A percentile compares a stretch with the other conserved stretches of the same genome.
Conservation (phyloP, 2,329 filamentous ascomycete species). For the Phaeomoniella chlamydospora region DNA sequence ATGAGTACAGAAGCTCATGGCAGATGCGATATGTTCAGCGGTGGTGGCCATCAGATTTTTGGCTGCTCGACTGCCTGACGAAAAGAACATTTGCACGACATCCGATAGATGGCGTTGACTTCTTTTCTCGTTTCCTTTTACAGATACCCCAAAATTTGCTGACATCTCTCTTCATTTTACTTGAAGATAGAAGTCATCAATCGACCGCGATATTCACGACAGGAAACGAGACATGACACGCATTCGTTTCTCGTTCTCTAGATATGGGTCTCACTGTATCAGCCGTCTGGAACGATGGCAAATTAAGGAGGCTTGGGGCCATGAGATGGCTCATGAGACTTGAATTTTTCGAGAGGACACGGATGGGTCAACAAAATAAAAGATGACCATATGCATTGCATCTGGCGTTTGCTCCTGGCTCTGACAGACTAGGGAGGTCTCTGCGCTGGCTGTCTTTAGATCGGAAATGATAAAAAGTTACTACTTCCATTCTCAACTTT, state of each 20-base stretch:
- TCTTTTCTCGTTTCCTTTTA: slow-evolving; percentile 26
- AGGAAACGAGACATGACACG: background rate
- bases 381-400: slow-evolving; percentile 2
- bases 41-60: slow-evolving; percentile 13
- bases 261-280: background rate
- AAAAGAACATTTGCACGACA: slow-evolving; percentile 17
- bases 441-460: background rate
- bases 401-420: slow-evolving; percentile 3
- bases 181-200: background rate
- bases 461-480: background rate
- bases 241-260: background rate
- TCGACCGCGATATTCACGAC: background rate
- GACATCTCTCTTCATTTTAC: background rate
- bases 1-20: slow-evolving; percentile 17
- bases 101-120: slow-evolving; percentile 38
- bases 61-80: slow-evolving; percentile 12
- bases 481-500: too few species aligned
- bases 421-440: background rate
- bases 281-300: background rate
- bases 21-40: slow-evolving; percentile 9
- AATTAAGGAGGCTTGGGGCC: background rate
- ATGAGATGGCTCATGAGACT: background rate
- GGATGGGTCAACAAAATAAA: background rate
- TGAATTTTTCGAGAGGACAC: background rate
- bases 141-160: slow-evolving; percentile 27